Conservation (phyloP, 139 green algal species). For the Chlamydomonas sp. region DNA sequence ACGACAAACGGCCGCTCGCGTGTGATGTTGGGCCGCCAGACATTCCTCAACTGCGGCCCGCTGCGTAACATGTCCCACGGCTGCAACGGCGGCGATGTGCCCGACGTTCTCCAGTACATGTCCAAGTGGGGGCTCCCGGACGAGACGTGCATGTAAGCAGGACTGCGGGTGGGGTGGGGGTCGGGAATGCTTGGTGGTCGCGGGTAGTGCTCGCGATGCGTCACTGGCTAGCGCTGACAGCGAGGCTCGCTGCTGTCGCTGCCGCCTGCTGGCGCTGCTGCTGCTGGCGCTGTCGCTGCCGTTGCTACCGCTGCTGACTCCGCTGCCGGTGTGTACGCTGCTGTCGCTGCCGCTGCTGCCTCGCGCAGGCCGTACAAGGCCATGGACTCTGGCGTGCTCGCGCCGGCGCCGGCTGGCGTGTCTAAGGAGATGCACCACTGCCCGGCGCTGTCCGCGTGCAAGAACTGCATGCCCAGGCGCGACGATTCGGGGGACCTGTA, state of each 20-base stretch:
- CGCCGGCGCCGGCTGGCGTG: not conserved
- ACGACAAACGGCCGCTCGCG: constrained; percentile 3
- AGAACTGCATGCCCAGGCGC: constrained; percentile 44
- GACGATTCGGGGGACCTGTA: constrained; percentile 12
- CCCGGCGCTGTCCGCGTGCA: constrained; percentile 13
- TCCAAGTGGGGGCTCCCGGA: constrained; percentile 39
- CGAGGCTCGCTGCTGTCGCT: no score
- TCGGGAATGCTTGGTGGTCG: no score
- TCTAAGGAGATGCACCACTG: constrained; percentile 20
- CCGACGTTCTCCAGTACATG: constrained; percentile 44
- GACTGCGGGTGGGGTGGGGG: no score
- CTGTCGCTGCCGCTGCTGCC: not conserved
- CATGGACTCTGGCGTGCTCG: not conserved
- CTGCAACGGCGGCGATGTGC: constrained; percentile 44
- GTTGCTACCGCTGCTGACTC: no score
- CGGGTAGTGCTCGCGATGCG: no score
- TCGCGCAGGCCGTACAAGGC: constrained; percentile 5
- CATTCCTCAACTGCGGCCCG: constrained; percentile 14
- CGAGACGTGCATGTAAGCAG: constrained; percentile 34
- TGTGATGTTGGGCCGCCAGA: constrained; percentile 17
- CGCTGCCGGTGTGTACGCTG: no score
- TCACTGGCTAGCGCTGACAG: no score
- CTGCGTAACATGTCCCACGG: constrained; percentile 7
- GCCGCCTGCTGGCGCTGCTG: no score
- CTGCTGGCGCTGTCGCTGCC: no score